A percentile compares a stretch with the other conserved stretches of the same genome.
Evolutionary conservation across 306 rosid species (phyloP).

Genomic region (Luffa aegyptiaca): DNA sequence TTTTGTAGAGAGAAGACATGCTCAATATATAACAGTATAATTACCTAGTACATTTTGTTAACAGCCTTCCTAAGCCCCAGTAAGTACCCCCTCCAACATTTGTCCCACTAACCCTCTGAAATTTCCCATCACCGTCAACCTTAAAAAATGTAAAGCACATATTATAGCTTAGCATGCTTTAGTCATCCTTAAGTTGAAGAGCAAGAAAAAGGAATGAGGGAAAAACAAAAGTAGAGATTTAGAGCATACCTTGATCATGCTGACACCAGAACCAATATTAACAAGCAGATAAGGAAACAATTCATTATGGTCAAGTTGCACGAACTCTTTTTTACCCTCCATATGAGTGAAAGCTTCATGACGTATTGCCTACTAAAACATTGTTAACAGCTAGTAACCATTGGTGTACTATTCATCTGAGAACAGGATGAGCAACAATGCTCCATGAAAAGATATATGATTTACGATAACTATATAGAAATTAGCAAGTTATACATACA

Average conservation of each 20-base stretch:
- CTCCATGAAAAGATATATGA: not conserved
- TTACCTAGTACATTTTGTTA: constrained; percentile 96
- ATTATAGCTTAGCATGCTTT: constrained; percentile 1
- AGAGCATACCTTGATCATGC: constrained; percentile 79
- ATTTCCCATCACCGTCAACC: constrained; percentile 98
- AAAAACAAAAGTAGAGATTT: not conserved
- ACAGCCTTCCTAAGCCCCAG: constrained; percentile 93
- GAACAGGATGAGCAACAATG: not conserved
- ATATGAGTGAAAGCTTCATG: constrained; percentile 99
- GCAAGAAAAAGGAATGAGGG: constrained; percentile 12
- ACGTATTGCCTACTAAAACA: constrained; percentile 93
- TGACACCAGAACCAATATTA: constrained; percentile 96
- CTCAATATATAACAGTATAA: constrained; percentile 7
- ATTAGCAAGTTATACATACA: not conserved
- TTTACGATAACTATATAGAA: not conserved
- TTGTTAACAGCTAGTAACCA: constrained; percentile 36
- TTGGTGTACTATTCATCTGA: not conserved
- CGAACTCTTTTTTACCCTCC: constrained; percentile 92
- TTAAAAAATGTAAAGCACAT: constrained; percentile 19
- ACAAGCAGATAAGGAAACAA: constrained; percentile 94
- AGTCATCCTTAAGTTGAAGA: constrained; percentile 7
- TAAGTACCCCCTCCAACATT: constrained; percentile 99
- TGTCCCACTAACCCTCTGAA: constrained; percentile 94
- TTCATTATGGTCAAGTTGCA: constrained; percentile 89
- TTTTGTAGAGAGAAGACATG: constrained; percentile 10